Evolutionary conservation across 2,329 filamentous ascomycete genomes (phyloP), one percentile per base, ranked within the genome.

Genomic region (Colletotrichum simmondsii): DNA sequence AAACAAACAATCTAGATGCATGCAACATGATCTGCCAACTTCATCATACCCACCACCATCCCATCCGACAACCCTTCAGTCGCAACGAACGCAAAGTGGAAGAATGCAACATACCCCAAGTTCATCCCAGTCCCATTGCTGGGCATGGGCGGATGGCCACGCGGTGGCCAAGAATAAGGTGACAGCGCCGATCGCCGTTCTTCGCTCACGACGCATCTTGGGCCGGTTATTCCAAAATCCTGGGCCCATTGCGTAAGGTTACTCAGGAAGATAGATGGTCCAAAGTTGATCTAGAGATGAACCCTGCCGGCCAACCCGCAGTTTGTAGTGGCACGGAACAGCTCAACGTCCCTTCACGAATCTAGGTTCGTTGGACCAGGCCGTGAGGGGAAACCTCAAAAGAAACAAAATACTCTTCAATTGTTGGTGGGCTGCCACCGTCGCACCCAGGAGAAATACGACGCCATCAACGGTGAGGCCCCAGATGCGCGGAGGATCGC

Each of bases 41-140:
- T 12, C 35, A 19, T 4, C 32, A 12, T 35, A 52, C 26, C 24
- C 10, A 16, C 11, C 24, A 24, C 10, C 58, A 58, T 35, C 59
- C n/a, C 26, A 59, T 28, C 30, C 26, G 35, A n/a, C 42, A n/a
- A 4, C 24, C 10, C 46, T 24, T 60, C n/a, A n/a, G 54, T 53
- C 28, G n/a, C 26, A 57, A 61, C 60, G 10, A 37, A 24, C 3
- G 19, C 12, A 46, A 14, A 11, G 30, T 22, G 53, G 11, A 16
- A 19, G 57, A 70, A 70, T 72, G 66, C 28, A 70, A 72, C 70
- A 52, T 70, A 72, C 65, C 46, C 66, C 70, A 70, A 70, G 42
- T 19, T 30, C 64, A 58, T 68, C 58, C 69, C 69, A 68, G 8
- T 62, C 53, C 64, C 64, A 71, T 37, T 42, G 35, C 53, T 52